Base-by-base conservation (phyloP, 1,284 basidiomycete genomes). In the Fistulina hepatica region DNA sequence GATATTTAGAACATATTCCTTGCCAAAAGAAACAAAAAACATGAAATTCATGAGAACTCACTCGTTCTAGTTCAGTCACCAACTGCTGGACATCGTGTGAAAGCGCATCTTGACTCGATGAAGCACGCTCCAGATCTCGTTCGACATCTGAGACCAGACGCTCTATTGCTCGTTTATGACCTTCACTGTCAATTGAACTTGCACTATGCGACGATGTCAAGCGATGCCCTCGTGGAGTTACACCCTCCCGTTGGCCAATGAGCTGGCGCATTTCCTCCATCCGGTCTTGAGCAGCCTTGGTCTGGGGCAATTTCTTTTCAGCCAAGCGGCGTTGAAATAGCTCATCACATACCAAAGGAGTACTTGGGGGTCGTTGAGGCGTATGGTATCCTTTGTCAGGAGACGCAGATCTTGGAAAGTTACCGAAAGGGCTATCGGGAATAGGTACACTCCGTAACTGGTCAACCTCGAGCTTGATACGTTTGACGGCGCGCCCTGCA, bases 251-350 rank as follows among this genome's bases (percentile, higher is more conserved):
- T 47, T 63, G 69, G 26, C 64, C 60, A 42, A 88, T 83, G 38
- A 83, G 61, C 44, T 71, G 67, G 20, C 73, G 69, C 83, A 86
- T 82, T 53, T 86, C 82, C 48, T 82, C 74, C 62, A 83, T 67
- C 16, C 82, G 73, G 21, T 76, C 75, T 48, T 76, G 74, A 22
- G 81, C 81, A 39, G 76, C 82, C 51, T 59, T 76, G 9, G 69
- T 78, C 84, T 86, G 50, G 20, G 24, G 20, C 26, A 38, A 28
- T 32, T 27, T 32, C 35, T 38, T 12, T 12, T 12, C 9, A 20
- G 20, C 22, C 19, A 41, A 20, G 25, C 15, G 23, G 35, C 44
- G 7, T 33, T 33, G 19, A 26, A 27, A 34, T 22, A 53, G 10
- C 21, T 8, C n/a, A 26, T 6, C 6, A 16, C 60, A 44, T 50